Evolutionary conservation across 192 early-diverging fungal genomes (phyloP).

Genomic region (Rhizophagus clarus): DNA sequence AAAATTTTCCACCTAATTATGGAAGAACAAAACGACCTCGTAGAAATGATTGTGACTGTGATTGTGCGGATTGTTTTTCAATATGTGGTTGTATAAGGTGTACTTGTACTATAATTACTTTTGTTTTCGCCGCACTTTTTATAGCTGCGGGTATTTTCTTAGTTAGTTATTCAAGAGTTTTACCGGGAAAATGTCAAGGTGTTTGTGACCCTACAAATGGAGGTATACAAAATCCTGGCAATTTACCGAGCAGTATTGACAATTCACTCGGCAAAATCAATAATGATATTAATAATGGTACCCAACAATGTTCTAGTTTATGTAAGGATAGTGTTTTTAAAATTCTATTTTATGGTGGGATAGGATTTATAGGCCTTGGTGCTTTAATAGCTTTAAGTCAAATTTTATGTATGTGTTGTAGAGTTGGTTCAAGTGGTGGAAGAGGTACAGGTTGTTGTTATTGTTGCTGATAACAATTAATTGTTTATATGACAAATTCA

Average conservation of each 20-base stretch:
- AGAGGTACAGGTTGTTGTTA: conserved; percentile 26
- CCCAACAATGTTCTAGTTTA: background rate
- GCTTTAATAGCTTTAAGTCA: background rate
- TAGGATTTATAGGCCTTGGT: background rate
- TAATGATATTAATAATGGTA: background rate
- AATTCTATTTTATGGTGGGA: conserved; percentile 14
- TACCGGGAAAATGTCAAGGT: conserved; percentile 19
- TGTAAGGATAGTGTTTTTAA: conserved; percentile 7
- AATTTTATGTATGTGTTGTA: conserved; percentile 13
- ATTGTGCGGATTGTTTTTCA: conserved; percentile 10
- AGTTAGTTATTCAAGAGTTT: background rate
- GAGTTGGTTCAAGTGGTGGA: conserved; percentile 22
- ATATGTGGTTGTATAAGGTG: conserved; percentile 26
- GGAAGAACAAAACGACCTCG: background rate
- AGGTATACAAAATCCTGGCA: background rate
- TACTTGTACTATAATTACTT: conserved; percentile 5
- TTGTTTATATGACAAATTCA: no score
- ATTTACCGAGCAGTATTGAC: background rate
- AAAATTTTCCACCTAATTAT: no score
- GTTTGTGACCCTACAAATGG: conserved; percentile 15
- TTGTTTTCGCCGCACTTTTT: conserved; percentile 16
- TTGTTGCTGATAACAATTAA: conserved; percentile 1
- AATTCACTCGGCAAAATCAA: background rate
- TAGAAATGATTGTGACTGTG: background rate
- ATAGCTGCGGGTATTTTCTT: background rate